phyloP scores from a whole-genome alignment of 78 protist genomes.

The Paulinella micropora region DNA sequence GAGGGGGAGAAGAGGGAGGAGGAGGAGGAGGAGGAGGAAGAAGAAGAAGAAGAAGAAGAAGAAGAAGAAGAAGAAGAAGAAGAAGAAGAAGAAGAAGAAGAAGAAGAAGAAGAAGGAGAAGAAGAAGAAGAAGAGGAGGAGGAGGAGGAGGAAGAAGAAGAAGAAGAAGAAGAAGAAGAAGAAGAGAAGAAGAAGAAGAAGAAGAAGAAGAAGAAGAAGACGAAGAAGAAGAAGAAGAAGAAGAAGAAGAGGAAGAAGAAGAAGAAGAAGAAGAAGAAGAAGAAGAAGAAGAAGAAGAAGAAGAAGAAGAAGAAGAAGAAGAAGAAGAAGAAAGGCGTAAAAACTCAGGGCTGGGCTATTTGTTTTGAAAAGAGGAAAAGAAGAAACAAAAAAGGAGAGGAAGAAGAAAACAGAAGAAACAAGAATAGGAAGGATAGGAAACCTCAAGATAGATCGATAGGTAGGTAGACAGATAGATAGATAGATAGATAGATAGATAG shows the following conservation, averaged over 20 bases:
- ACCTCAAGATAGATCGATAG: neutral
- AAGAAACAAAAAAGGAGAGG: too few species aligned
- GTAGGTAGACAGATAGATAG: neutral
- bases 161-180: neutral
- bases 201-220: neutral
- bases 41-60: neutral
- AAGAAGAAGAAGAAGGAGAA: neutral
- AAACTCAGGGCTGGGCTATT: neutral
- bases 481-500: neutral
- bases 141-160: neutral
- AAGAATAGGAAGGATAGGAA: too few species aligned
- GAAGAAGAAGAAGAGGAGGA: neutral
- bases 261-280: neutral
- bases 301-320: neutral
- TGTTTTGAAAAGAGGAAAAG: too few species aligned
- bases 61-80: neutral
- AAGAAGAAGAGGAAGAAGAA: neutral
- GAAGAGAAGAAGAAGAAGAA: neutral
- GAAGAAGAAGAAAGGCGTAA: neutral
- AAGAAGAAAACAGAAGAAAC: too few species aligned
- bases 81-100: neutral
- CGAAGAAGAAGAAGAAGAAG: neutral
- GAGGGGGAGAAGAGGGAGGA: neutral
- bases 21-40: neutral
- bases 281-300: neutral